Conservation (phyloP, 176 grass and related monocot genomes). For the Aegilops sharonensis region DNA sequence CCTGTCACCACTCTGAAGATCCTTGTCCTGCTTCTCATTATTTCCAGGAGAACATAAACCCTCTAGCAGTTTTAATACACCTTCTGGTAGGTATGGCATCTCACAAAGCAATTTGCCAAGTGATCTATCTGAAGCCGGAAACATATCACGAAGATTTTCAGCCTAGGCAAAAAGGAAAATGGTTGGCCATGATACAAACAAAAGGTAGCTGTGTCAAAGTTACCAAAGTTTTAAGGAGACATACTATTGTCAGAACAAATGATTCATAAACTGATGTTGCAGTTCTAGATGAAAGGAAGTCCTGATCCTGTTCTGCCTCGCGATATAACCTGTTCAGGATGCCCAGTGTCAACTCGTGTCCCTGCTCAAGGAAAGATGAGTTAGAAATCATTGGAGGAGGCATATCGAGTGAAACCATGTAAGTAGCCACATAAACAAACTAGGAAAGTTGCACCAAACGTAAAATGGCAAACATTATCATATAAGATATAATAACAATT, state of each 20-base stretch:
- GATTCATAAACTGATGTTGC: conserved; percentile 96
- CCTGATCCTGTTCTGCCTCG: conserved; percentile 90
- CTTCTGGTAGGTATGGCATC: conserved; percentile 83
- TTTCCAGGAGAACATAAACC: conserved; percentile 77
- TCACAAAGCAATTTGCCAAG: conserved; percentile 88
- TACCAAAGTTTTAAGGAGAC: conserved; percentile 13
- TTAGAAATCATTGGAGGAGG: conserved; percentile 35
- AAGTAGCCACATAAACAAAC: conserved; percentile 3
- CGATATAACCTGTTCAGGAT: conserved; percentile 90
- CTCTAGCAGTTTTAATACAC: conserved; percentile 78
- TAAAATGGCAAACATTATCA: not conserved
- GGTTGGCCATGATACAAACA: conserved; percentile 15
- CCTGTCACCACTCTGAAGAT: conserved; percentile 69
- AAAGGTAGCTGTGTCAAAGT: conserved; percentile 21
- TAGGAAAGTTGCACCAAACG: not conserved
- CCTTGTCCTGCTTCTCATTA: conserved; percentile 82
- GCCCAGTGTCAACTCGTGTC: conserved; percentile 92
- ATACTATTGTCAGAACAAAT: conserved; percentile 82
- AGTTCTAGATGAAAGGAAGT: conserved; percentile 97
- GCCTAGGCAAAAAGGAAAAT: conserved; percentile 56
- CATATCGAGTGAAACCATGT: conserved; percentile 16
- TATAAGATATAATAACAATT: conserved; percentile 27
- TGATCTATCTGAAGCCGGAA: conserved; percentile 90
- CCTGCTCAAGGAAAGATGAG: conserved; percentile 64
- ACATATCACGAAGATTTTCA: conserved; percentile 74